Conservation (phyloP, 352 stramenopile genomes). For the Phytophthora kernoviae region DNA sequence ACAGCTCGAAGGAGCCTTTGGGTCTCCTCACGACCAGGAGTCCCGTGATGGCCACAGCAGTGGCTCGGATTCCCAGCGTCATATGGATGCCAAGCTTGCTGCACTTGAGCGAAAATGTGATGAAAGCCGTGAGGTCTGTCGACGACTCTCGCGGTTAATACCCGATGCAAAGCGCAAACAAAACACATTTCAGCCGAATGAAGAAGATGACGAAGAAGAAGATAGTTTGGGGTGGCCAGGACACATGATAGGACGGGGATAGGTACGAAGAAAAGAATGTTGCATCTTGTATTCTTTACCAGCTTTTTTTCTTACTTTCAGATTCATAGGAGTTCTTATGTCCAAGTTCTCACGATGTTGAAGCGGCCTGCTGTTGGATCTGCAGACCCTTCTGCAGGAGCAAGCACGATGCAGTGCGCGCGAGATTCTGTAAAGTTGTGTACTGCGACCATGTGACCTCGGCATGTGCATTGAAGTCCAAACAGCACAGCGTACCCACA, state of each 20-base stretch:
- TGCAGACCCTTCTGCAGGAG: slow-evolving; percentile 25
- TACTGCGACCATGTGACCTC: slow-evolving; percentile 59
- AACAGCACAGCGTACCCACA: slow-evolving; percentile 59
- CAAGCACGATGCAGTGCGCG: slow-evolving; percentile 41
- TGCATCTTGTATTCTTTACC: slow-evolving; percentile 22
- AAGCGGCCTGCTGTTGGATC: slow-evolving; percentile 6
- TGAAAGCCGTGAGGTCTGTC: slow-evolving; percentile 27
- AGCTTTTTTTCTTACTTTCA: too few relatives aligned
- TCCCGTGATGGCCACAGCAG: slow-evolving; percentile 7
- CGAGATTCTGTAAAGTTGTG: slow-evolving; percentile 41
- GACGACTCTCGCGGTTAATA: slow-evolving; percentile 20
- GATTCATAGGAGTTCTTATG: too few relatives aligned
- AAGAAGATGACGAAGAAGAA: slow-evolving; percentile 24
- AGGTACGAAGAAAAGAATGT: slow-evolving; percentile 26
- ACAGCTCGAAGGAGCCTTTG: slow-evolving; percentile 75
- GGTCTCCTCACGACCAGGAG: slow-evolving; percentile 51
- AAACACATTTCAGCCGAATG: slow-evolving; percentile 3
- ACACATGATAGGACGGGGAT: slow-evolving; percentile 36
- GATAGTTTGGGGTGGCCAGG: slow-evolving; percentile 27
- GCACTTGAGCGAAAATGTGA: slow-evolving; percentile 35
- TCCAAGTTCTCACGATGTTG: slow-evolving; percentile 20
- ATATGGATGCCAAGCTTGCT: slow-evolving; percentile 22
- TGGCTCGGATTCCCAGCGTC: neutral
- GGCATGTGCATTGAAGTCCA: slow-evolving; percentile 41
- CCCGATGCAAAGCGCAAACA: slow-evolving; percentile 4